These are phyloP conservation scores for Arachnopeziza araneosa DNA, from an alignment of 2,329 filamentous ascomycete species.

Conservation along the genomic window DNA sequence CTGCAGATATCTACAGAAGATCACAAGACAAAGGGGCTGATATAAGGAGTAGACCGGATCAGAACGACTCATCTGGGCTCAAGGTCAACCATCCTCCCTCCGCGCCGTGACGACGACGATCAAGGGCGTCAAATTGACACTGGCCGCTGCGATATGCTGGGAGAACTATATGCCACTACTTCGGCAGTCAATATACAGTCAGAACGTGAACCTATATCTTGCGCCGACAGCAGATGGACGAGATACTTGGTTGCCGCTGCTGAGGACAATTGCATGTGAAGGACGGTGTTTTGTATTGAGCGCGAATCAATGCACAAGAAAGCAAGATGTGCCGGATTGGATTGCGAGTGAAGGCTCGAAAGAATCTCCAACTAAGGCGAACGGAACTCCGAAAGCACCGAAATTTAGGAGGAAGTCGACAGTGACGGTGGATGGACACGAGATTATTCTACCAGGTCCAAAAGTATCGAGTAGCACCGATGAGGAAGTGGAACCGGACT, in stretches of 20 bases:
- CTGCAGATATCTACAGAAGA: not conserved
- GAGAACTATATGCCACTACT: constrained; percentile 94
- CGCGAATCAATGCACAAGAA: constrained; percentile 74
- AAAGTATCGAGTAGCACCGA: not conserved
- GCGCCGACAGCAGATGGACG: constrained; percentile 84
- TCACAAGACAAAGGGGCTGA: constrained; percentile 4
- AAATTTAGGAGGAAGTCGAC: constrained; percentile 12
- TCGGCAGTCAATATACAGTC: constrained; percentile 75
- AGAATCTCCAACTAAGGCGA: not conserved
- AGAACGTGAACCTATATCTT: constrained; percentile 88
- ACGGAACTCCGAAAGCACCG: not conserved
- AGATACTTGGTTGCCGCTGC: constrained; percentile 76
- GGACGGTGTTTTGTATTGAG: constrained; percentile 81
- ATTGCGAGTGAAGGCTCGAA: constrained; percentile 34
- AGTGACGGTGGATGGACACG: constrained; percentile 43
- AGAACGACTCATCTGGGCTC: constrained; percentile 83
- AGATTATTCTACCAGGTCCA: constrained; percentile 40
- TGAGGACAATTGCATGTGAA: constrained; percentile 77
- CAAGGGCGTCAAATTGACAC: constrained; percentile 70
- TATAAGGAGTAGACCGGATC: constrained; percentile 52
- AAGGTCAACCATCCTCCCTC: constrained; percentile 73
- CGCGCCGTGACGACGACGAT: constrained; percentile 75
- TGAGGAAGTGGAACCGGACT: constrained; percentile 16
- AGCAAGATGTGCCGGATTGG: constrained; percentile 52
- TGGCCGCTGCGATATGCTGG: constrained; percentile 91